These are phyloP conservation scores for Ustilago curta DNA, from an alignment of 1,284 basidiomycete genomes.

Conservation along the genomic window DNA sequence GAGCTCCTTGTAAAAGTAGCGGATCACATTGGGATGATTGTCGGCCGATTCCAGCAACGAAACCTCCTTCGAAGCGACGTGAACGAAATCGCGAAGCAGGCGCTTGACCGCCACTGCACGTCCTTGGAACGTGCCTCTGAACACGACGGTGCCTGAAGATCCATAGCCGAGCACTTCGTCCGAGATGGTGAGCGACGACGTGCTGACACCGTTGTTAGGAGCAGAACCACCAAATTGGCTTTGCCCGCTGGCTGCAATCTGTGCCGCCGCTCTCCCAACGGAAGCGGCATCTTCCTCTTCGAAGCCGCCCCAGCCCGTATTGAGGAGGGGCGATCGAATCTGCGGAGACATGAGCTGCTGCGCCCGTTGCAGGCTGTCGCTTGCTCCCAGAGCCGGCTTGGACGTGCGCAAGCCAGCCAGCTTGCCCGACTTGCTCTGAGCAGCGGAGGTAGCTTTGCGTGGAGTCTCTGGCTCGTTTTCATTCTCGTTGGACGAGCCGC, in stretches of 20 bases:
- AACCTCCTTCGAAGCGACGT: slow-evolving; percentile 92
- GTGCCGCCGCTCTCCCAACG: slow-evolving; percentile 40
- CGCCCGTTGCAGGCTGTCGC: slow-evolving; percentile 46
- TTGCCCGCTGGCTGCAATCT: slow-evolving; percentile 42
- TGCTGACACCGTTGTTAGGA: slow-evolving; percentile 38
- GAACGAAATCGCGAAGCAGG: slow-evolving; percentile 92
- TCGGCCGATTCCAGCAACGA: slow-evolving; percentile 88
- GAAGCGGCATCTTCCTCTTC: slow-evolving; percentile 42
- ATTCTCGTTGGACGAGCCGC: slow-evolving; percentile 24
- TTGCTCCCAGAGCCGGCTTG: slow-evolving; percentile 23
- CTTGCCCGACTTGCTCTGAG: slow-evolving; percentile 18
- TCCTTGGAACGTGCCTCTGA: slow-evolving; percentile 91
- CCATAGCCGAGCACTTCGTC: slow-evolving; percentile 77
- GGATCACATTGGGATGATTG: slow-evolving; percentile 97
- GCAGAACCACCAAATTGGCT: slow-evolving; percentile 26
- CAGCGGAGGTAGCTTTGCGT: slow-evolving; percentile 4
- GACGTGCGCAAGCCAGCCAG: slow-evolving; percentile 5
- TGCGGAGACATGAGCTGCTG: slow-evolving; percentile 52
- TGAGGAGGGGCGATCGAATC: slow-evolving; percentile 36
- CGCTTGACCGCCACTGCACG: slow-evolving; percentile 97
- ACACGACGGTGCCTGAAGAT: slow-evolving; percentile 95
- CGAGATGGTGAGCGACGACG: slow-evolving; percentile 57
- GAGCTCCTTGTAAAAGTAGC: slow-evolving; percentile 95
- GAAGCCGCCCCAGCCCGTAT: slow-evolving; percentile 40
- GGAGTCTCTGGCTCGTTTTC: slow-evolving; percentile 39